These are phyloP conservation scores for Nakazawaea ishiwadae DNA, from an alignment of 805 yeast species.

Conservation along the genomic window DNA sequence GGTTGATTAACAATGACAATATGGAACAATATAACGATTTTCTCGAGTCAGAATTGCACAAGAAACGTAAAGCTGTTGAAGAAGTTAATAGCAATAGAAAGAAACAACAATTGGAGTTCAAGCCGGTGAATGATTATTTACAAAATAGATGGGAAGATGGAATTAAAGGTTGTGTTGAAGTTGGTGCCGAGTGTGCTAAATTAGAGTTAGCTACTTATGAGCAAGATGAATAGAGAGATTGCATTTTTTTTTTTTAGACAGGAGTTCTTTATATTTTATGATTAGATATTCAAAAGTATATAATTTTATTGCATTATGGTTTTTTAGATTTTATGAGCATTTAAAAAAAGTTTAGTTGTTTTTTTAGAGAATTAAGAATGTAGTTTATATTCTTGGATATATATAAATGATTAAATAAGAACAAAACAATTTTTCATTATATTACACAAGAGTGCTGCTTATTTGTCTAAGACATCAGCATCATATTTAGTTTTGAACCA, in stretches of 20 bases:
- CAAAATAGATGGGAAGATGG: slow-evolving; percentile 48
- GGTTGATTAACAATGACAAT: slow-evolving; percentile 30
- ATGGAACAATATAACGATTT: slow-evolving; percentile 24
- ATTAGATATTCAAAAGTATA: too few relatives aligned
- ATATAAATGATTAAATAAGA: background rate
- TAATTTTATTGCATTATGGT: too few relatives aligned
- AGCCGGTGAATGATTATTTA: slow-evolving; percentile 40
- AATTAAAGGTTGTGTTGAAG: slow-evolving; percentile 32
- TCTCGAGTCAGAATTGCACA: slow-evolving; percentile 24
- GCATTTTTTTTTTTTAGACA: background rate
- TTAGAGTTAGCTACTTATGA: slow-evolving; percentile 15
- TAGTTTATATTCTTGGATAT: background rate
- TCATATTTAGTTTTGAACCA: slow-evolving; percentile 99
- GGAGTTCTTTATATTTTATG: background rate
- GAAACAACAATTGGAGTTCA: slow-evolving; percentile 35
- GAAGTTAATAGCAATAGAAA: slow-evolving; percentile 39
- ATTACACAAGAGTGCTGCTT: slow-evolving; percentile 26
- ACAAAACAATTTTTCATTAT: slow-evolving; percentile 4
- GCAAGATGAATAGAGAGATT: too few relatives aligned
- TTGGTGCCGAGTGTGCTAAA: slow-evolving; percentile 30
- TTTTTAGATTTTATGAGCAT: too few relatives aligned
- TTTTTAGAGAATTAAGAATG: too few relatives aligned
- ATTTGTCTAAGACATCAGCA: slow-evolving; percentile 92
- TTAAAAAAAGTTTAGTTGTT: too few relatives aligned
- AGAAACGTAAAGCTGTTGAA: slow-evolving; percentile 38